These are phyloP conservation scores for Ustilago tritici DNA, from an alignment of 1,284 basidiomycete genomes.

Conservation along the genomic window DNA sequence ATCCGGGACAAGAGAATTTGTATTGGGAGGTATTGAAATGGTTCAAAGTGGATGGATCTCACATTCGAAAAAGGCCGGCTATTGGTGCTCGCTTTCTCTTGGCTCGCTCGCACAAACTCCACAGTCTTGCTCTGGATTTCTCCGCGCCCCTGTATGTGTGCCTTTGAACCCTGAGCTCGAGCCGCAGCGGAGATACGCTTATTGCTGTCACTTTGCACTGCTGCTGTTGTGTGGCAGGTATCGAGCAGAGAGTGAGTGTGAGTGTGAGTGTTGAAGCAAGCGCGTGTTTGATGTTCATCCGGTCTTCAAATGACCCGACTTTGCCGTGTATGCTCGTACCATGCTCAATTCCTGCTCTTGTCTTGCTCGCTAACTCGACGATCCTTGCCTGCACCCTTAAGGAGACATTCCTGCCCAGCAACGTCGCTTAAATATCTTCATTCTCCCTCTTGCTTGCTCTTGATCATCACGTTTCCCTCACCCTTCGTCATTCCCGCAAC, in stretches of 20 bases:
- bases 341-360: background rate
- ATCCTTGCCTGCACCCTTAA: background rate
- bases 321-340: slow-evolving; percentile 16
- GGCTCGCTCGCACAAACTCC: background rate
- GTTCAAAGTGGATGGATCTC: slow-evolving; percentile 9
- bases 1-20: slow-evolving; percentile 17
- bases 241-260: background rate
- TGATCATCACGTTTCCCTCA: background rate
- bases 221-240: background rate
- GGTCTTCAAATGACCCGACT: slow-evolving; percentile 27
- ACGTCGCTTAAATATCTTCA: slow-evolving; percentile 21
- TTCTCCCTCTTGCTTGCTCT: background rate
- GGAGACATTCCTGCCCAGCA: background rate
- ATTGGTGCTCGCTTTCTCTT: slow-evolving; percentile 26
- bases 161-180: slow-evolving; percentile 12
- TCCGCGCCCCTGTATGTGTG: background rate
- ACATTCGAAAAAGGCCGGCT: slow-evolving; percentile 22
- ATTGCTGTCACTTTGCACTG: slow-evolving; percentile 7
- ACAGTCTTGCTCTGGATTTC: background rate
- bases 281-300: background rate
- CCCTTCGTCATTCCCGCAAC: background rate
- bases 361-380: slow-evolving; percentile 14
- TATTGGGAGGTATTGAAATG: background rate
- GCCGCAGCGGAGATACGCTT: background rate
- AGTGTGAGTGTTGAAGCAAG: background rate